Evolutionary conservation across 129 eudicot genomes (phyloP).

Genomic region (Helichrysum umbraculigerum): DNA sequence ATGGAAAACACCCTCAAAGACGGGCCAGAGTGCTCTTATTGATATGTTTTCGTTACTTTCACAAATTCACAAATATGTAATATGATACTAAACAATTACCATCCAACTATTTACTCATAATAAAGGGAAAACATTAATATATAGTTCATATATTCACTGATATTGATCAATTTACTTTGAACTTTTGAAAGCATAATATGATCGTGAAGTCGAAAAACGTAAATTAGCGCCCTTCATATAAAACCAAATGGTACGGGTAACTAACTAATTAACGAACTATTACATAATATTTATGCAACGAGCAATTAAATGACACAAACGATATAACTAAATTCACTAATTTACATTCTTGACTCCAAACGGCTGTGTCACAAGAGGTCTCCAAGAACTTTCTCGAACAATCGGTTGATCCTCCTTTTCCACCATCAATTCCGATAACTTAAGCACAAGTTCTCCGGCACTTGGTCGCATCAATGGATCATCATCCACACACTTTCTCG

Average conservation of each 20-base stretch:
- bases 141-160: no score
- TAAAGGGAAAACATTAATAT: no score
- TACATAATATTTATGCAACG: neutral
- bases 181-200: neutral
- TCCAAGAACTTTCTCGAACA: slow-evolving; percentile 65
- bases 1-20: no score
- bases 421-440: slow-evolving; percentile 56
- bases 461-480: slow-evolving; percentile 58
- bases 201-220: neutral
- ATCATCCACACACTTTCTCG: slow-evolving; percentile 71
- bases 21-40: no score
- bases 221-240: no score
- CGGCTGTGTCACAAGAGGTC: slow-evolving; percentile 61
- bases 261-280: neutral
- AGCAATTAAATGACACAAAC: slow-evolving; percentile 13
- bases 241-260: neutral
- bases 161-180: neutral
- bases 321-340: slow-evolving; percentile 16
- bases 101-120: no score
- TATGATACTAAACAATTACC: no score
- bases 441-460: slow-evolving; percentile 82
- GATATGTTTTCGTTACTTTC: no score
- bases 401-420: slow-evolving; percentile 47
- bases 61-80: no score
- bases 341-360: slow-evolving; percentile 29